Conservation (phyloP, 495 filamentous ascomycete species). For the Penicillium salamii region DNA sequence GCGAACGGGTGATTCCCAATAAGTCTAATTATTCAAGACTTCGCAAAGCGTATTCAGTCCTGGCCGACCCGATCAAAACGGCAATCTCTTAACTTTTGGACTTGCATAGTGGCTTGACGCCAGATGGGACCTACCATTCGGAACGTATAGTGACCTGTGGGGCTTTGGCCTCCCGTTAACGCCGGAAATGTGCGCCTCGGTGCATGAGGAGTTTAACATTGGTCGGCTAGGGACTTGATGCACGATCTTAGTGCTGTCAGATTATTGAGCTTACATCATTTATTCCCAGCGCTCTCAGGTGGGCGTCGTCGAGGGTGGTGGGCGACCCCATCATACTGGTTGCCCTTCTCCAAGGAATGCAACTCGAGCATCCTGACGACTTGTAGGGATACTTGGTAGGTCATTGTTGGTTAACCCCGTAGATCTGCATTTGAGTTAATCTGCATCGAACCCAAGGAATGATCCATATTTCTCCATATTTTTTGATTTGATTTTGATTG, state of each 20-base stretch:
- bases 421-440: too few relatives aligned
- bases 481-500: too few relatives aligned
- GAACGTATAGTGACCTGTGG: slow-evolving; percentile 13
- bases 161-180: slow-evolving; percentile 17
- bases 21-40: not conserved
- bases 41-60: not conserved
- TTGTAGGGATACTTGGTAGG: not conserved
- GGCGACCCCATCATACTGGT: not conserved
- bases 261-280: slow-evolving; percentile 21
- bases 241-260: slow-evolving; percentile 15
- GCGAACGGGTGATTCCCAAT: slow-evolving; percentile 2
- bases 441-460: too few relatives aligned
- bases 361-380: not conserved
- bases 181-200: slow-evolving; percentile 17
- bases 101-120: slow-evolving; percentile 23
- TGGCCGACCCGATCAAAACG: slow-evolving; percentile 2
- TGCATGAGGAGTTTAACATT: slow-evolving; percentile 7
- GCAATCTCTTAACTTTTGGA: not conserved
- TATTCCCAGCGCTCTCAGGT: not conserved
- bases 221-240: slow-evolving; percentile 7
- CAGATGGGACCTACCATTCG: slow-evolving; percentile 9
- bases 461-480: too few relatives aligned
- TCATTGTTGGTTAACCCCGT: not conserved
- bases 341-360: not conserved
- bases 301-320: not conserved